Evolutionary conservation across 2,329 filamentous ascomycete genomes (phyloP).

Genomic region (Aspergillus eucalypticola): DNA sequence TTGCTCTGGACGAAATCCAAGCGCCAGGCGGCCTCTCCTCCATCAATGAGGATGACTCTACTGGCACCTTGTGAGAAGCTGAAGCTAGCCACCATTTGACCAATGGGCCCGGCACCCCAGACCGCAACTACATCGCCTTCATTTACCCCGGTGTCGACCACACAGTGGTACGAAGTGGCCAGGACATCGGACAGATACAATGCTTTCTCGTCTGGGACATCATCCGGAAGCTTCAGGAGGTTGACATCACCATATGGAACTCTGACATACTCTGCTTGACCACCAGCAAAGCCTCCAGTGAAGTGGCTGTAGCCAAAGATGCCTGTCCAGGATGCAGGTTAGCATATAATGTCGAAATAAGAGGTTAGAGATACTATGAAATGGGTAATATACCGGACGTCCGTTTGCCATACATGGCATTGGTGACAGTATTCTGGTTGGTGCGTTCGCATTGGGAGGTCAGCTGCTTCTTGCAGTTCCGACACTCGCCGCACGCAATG

Average conservation of each 20-base stretch:
- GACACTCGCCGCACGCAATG: conserved; percentile 69
- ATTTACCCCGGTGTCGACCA: conserved; percentile 81
- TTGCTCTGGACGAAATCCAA: conserved; percentile 67
- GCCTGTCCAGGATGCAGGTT: conserved; percentile 30
- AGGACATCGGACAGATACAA: conserved; percentile 81
- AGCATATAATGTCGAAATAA: neutral
- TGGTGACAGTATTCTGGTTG: conserved; percentile 69
- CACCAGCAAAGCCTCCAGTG: conserved; percentile 82
- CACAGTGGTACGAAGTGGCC: conserved; percentile 75
- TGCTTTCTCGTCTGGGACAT: conserved; percentile 80
- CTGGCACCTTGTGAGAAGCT: conserved; percentile 70
- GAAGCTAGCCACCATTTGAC: conserved; percentile 72
- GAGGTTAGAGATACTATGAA: neutral
- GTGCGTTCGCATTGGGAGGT: conserved; percentile 80
- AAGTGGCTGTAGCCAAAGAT: conserved; percentile 74
- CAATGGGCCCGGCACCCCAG: conserved; percentile 85
- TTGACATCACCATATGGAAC: conserved; percentile 82
- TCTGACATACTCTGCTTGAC: conserved; percentile 82
- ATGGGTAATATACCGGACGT: conserved; percentile 60
- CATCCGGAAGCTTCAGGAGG: conserved; percentile 73
- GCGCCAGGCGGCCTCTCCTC: conserved; percentile 61
- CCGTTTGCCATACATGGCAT: conserved; percentile 75
- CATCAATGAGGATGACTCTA: conserved; percentile 77
- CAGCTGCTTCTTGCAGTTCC: conserved; percentile 75
- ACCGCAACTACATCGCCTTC: conserved; percentile 75